phyloP scores from a whole-genome alignment of 2,329 filamentous ascomycete species.

The Colletotrichum brevisporum region DNA sequence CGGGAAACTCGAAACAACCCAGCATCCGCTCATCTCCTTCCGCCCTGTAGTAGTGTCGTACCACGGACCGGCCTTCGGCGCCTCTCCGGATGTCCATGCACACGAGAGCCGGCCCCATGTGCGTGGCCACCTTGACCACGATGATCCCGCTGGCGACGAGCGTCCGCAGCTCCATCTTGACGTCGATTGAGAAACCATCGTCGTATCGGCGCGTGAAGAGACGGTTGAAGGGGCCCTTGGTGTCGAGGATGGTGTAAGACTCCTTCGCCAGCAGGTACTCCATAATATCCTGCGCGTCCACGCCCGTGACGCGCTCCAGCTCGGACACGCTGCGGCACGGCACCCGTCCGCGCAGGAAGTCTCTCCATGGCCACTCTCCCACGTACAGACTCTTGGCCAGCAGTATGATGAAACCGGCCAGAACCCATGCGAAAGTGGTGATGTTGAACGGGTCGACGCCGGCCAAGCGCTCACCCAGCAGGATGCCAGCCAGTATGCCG shows the following conservation, averaged over 20 bases:
- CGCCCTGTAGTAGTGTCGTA: not conserved
- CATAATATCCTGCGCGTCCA: slow-evolving; percentile 45
- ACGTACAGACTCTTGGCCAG: slow-evolving; percentile 45
- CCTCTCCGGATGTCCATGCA: not conserved
- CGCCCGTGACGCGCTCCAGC: slow-evolving; percentile 42
- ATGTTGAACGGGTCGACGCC: slow-evolving; percentile 52
- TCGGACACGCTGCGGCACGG: slow-evolving; percentile 46
- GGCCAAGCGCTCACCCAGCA: not conserved
- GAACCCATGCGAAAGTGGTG: slow-evolving; percentile 45
- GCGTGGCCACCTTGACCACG: not conserved
- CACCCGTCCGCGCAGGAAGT: slow-evolving; percentile 47
- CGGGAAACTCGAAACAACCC: not conserved
- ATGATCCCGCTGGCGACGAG: not conserved
- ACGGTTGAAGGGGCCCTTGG: not conserved
- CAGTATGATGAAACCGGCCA: slow-evolving; percentile 46
- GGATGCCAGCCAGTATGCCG: not conserved
- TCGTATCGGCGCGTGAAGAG: not conserved
- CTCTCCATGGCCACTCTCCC: slow-evolving; percentile 47
- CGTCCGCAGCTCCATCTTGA: not conserved
- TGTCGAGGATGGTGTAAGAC: not conserved
- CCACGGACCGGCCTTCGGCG: not conserved
- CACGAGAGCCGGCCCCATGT: not conserved
- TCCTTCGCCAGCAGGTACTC: slow-evolving; percentile 42
- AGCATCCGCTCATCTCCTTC: not conserved
- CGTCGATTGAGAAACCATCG: not conserved